Conservation (phyloP, 306 rosid genomes). For the Lathyrus tuberosus region DNA sequence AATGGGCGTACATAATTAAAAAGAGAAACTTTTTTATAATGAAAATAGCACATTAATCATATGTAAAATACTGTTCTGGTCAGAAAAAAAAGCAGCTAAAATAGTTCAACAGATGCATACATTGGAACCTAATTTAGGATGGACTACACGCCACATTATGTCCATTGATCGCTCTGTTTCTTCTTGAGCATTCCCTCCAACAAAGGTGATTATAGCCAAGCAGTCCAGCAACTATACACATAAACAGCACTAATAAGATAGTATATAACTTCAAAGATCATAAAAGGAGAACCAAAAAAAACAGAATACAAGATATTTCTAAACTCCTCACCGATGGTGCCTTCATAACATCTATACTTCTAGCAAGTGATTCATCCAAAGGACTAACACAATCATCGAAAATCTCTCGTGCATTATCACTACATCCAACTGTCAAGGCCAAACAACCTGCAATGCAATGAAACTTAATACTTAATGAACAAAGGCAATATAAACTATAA, state of each 20-base stretch:
- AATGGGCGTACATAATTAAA: neutral
- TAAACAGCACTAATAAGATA: slow-evolving; percentile 29
- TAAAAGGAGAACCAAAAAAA: neutral
- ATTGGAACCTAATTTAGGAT: slow-evolving; percentile 77
- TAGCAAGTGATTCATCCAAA: slow-evolving; percentile 65
- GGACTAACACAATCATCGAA: slow-evolving; percentile 63
- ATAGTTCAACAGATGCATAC: slow-evolving; percentile 45
- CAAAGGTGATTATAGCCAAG: slow-evolving; percentile 81
- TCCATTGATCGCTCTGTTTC: slow-evolving; percentile 87
- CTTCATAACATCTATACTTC: slow-evolving; percentile 58
- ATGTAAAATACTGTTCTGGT: slow-evolving; percentile 14
- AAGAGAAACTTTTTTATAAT: neutral
- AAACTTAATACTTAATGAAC: slow-evolving; percentile 24
- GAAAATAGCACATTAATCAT: neutral
- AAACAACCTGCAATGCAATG: slow-evolving; percentile 58
- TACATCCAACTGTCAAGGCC: slow-evolving; percentile 80
- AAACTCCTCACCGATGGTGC: slow-evolving; percentile 51
- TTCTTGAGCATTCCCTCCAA: slow-evolving; percentile 82
- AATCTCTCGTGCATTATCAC: slow-evolving; percentile 80
- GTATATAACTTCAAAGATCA: slow-evolving; percentile 8
- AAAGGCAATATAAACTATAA: neutral
- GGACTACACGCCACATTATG: slow-evolving; percentile 90
- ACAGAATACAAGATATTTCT: slow-evolving; percentile 14
- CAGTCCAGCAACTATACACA: slow-evolving; percentile 79
- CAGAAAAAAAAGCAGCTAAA: slow-evolving; percentile 5